Percentiles rank a stretch among this genome's conserved stretches.
These are phyloP conservation scores for Leptographium wingfieldii DNA, from an alignment of 2,329 filamentous ascomycete species.

Conservation along the genomic window DNA sequence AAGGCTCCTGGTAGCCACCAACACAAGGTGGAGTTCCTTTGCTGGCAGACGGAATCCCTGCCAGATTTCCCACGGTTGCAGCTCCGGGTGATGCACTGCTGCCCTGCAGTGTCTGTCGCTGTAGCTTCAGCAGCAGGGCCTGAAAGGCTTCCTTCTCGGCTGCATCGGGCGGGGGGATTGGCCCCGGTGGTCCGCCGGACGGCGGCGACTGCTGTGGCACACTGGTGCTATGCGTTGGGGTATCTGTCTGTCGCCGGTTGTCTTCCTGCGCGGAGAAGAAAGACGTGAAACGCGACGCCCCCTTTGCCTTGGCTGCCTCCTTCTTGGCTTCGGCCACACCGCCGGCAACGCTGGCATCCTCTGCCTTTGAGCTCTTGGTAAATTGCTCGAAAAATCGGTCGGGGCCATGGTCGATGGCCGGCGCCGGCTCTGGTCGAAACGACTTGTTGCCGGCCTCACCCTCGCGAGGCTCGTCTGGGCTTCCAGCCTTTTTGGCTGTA, in stretches of 20 bases:
- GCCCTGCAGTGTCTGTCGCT: slow-evolving; percentile 35
- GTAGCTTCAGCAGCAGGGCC: slow-evolving; percentile 69
- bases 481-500: slow-evolving; percentile 23
- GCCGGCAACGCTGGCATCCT: slow-evolving; percentile 15
- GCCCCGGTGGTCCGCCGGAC: slow-evolving; percentile 8
- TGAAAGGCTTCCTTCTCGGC: slow-evolving; percentile 81
- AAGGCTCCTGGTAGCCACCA: slow-evolving; percentile 10
- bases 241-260: slow-evolving; percentile 34
- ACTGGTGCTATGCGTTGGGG: slow-evolving; percentile 19
- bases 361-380: slow-evolving; percentile 25
- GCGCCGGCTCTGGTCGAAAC: slow-evolving; percentile 41
- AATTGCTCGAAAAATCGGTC: slow-evolving; percentile 59
- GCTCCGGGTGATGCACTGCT: slow-evolving; percentile 7
- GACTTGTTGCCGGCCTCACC: slow-evolving; percentile 39
- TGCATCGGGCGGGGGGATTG: slow-evolving; percentile 26
- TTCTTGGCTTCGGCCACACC: slow-evolving; percentile 34
- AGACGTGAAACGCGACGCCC: slow-evolving; percentile 70
- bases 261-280: slow-evolving; percentile 56
- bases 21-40: slow-evolving; percentile 4
- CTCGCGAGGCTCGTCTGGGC: slow-evolving; percentile 11
- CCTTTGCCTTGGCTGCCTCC: slow-evolving; percentile 39
- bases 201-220: slow-evolving; percentile 16
- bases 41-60: not conserved
- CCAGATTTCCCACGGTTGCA: not conserved
- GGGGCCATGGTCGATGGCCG: slow-evolving; percentile 52